These are phyloP conservation scores for Phytophthora hybrid DNA, from an alignment of 352 stramenopile genomes.

Conservation along the genomic window DNA sequence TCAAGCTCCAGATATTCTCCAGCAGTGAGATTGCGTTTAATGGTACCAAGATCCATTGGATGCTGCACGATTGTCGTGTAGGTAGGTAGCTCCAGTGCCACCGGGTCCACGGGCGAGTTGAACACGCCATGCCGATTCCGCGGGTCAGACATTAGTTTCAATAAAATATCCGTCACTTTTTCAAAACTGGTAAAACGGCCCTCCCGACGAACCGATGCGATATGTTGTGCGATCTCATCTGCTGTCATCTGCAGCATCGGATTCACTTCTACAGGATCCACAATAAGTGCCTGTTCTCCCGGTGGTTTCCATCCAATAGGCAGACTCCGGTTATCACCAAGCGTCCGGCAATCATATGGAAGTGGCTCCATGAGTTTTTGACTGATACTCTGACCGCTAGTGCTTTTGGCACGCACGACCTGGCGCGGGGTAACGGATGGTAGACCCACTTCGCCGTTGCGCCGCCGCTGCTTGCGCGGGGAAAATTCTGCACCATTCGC, in stretches of 20 bases:
- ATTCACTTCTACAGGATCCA: conserved; percentile 45
- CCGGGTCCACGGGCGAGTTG: conserved; percentile 78
- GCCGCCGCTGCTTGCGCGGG: conserved; percentile 49
- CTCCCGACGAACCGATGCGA: conserved; percentile 73
- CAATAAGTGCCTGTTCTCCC: conserved; percentile 1
- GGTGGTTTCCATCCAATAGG: conserved; percentile 46
- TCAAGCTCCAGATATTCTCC: conserved; percentile 88
- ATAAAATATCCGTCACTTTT: conserved; percentile 68
- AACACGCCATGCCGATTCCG: conserved; percentile 80
- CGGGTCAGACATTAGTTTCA: conserved; percentile 78
- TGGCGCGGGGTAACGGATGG: conserved; percentile 40
- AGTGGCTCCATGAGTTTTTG: conserved; percentile 48
- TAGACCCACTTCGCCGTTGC: conserved; percentile 39
- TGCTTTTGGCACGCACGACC: conserved; percentile 39
- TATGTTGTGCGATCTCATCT: conserved; percentile 65
- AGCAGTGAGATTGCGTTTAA: conserved; percentile 83
- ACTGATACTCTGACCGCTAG: conserved; percentile 42
- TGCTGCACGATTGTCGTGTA: conserved; percentile 75
- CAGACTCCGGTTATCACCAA: conserved; percentile 67
- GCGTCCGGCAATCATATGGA: conserved; percentile 40
- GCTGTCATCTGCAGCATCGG: conserved; percentile 71
- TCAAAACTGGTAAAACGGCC: conserved; percentile 71
- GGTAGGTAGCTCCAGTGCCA: conserved; percentile 73
- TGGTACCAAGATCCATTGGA: conserved; percentile 94
- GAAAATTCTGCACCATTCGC: conserved; percentile 34